phyloP scores from a whole-genome alignment of 257 asterid genomes.

The Fraxinus quadrangulata region DNA sequence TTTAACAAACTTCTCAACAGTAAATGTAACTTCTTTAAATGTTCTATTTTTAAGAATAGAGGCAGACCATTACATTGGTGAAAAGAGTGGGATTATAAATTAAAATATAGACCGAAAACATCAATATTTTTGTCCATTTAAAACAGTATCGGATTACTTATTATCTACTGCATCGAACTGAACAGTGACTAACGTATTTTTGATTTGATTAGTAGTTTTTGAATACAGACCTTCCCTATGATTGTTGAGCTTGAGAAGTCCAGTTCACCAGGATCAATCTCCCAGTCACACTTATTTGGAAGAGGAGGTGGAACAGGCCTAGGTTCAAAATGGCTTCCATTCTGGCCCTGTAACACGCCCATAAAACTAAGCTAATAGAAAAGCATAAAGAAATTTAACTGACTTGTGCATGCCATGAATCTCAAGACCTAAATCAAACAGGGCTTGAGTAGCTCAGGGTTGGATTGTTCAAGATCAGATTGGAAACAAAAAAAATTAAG shows the following conservation, averaged over 20 bases:
- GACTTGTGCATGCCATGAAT: conserved; percentile 15
- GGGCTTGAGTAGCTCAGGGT: neutral
- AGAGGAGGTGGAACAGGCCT: conserved; percentile 89
- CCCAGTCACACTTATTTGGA: conserved; percentile 98
- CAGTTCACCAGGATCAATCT: conserved; percentile 83
- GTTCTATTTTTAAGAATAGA: conserved; percentile 11
- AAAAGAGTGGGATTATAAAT: neutral
- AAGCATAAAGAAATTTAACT: conserved; percentile 13
- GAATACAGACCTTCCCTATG: conserved; percentile 79
- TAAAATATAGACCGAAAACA: conserved; percentile 2
- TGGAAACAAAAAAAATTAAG: neutral
- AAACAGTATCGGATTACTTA: conserved; percentile 5
- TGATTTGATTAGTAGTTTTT: conserved; percentile 6
- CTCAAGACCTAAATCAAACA: neutral
- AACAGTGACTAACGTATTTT: conserved; percentile 4
- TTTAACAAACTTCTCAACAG: conserved; percentile 3
- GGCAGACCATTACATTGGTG: neutral
- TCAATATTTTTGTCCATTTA: conserved; percentile 4
- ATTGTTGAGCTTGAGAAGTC: conserved; percentile 71
- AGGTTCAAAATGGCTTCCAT: conserved; percentile 98
- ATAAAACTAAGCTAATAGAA: conserved; percentile 8
- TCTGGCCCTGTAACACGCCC: conserved; percentile 72
- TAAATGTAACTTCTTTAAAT: neutral
- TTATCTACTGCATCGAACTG: conserved; percentile 15
- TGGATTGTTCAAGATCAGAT: neutral